Base-by-base conservation (phyloP, 2,329 filamentous ascomycete genomes). In the Xylaria multiplex region DNA sequence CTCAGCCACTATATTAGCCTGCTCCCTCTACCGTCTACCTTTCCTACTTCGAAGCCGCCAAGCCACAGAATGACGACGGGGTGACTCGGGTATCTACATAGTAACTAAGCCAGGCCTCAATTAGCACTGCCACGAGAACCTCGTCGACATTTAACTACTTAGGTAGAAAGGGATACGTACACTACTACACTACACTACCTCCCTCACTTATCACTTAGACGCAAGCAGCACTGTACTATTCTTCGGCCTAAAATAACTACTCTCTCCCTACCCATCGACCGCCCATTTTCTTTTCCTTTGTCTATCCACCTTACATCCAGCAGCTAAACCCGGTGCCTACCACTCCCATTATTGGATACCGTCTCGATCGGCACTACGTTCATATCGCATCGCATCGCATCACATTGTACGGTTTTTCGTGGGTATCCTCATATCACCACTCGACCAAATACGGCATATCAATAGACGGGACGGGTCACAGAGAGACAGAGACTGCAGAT, bases 91-190 rank as follows among this genome's bases (percentile, higher is more conserved):
- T 43, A 64, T 59, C 55, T 62, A 53, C 27, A 27, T 27, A 43
- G 30, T 48, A 13, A 55, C 43, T 30, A 48, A 68, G 30, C 62
- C 62, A 32, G 46, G 35, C 22, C 50, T 37, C 30, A 35, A 40
- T 57, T 46, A 64, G 69, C 70, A 71, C 70, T 71, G 70, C 70
- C 70, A 70, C 70, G 68, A 68, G 65, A 60, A 55, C 65, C 24
- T 71, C 65, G 53, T 67, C 32, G 48, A 62, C 53, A 19, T 37
- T 22, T 37, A 24, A 50, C 11, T 27, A 27, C 40, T 8, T 37
- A 37, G 11, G 8, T 27, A 24, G 11, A 24, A 49, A 32, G 35
- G 43, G 52, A 45, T 32, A 49, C 22, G 30, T 30, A 32, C 19
- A 40, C 50, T 16, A 11, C n/a, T 37, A 14, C 49, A 22, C 49